Evolutionary conservation across 2,329 filamentous ascomycete genomes (phyloP).

Genomic region (Xylaria sp.): DNA sequence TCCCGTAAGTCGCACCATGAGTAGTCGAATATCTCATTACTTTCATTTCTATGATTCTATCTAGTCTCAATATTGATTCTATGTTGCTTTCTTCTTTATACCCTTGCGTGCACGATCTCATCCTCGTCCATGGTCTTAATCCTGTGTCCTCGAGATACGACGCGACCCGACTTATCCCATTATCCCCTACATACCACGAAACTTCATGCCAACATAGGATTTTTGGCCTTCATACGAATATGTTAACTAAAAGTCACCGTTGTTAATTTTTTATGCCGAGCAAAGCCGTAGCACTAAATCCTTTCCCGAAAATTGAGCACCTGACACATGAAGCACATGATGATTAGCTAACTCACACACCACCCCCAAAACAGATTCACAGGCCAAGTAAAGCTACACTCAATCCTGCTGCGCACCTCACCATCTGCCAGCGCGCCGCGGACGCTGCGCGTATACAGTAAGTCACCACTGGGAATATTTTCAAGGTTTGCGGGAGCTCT

Average conservation of each 20-base stretch:
- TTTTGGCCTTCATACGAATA: too few species aligned
- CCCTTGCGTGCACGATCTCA: not conserved
- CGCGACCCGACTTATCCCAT: not conserved
- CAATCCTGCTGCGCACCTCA: slow-evolving; percentile 85
- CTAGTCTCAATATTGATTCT: not conserved
- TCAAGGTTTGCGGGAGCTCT: not conserved
- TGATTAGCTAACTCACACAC: slow-evolving; percentile 22
- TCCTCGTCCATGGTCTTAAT: not conserved
- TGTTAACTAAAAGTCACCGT: not conserved
- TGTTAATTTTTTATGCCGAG: too few species aligned
- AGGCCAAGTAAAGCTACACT: slow-evolving; percentile 91
- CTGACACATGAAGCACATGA: not conserved
- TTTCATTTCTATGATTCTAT: not conserved
- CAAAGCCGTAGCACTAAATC: not conserved
- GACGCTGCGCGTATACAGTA: slow-evolving; percentile 81
- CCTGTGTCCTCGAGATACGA: not conserved
- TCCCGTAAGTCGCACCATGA: slow-evolving; percentile 73
- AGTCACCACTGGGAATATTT: not conserved
- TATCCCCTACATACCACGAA: not conserved
- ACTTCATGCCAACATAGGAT: not conserved
- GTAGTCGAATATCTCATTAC: not conserved
- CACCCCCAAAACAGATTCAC: slow-evolving; percentile 73
- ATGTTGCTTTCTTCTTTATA: not conserved
- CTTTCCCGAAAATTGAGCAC: not conserved
- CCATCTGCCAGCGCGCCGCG: slow-evolving; percentile 75